Evolutionary conservation across 805 yeast genomes (phyloP), one percentile per base, ranked within the genome.

Genomic region (Candida koratica): DNA sequence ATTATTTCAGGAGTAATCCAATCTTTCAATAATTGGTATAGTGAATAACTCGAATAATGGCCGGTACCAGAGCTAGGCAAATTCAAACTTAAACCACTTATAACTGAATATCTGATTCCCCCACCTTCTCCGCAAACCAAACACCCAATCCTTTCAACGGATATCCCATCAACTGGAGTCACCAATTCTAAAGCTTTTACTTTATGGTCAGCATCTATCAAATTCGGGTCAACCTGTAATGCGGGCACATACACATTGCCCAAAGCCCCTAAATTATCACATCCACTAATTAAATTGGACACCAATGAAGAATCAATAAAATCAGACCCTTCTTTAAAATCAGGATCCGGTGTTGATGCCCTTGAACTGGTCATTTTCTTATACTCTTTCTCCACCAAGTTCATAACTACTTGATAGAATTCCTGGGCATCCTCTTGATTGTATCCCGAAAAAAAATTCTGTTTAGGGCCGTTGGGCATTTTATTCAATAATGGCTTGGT

Each of bases 391-490:
- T 84, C 94, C 20, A 84, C 62, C 38, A 81, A 76, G 27, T 74
- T 69, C 70, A 84, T 67, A 2, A 84, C 72, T 34, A 81, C 71
- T 55, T 89, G 97, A 64, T 89, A 89, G 52, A 89, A 89, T 56
- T 89, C 97, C 59, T 89, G 96, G 0, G 97, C 97, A 62, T 89
- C 97, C 57, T 89, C 96, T 61, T 89, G 97, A 52, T 85, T 87
- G 53, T 86, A 86, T 1, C 96, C 93, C 37, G 78, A 60, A 48
- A 88, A 78, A 41, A 87, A 73, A 53, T 81, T 81, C 51, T 79
- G 83, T 47, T 79, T 81, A 10, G 93, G 89, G 0, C 86, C 84
- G 51, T 82, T 81, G 4, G 83, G 73, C 86, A 84, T 81, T 4
- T 75, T 73, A 50, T 74, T 79, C 35, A 84, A 56, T 29, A 84